Evolutionary conservation across 306 rosid species (phyloP).

Genomic region (Malus sylvestris): DNA sequence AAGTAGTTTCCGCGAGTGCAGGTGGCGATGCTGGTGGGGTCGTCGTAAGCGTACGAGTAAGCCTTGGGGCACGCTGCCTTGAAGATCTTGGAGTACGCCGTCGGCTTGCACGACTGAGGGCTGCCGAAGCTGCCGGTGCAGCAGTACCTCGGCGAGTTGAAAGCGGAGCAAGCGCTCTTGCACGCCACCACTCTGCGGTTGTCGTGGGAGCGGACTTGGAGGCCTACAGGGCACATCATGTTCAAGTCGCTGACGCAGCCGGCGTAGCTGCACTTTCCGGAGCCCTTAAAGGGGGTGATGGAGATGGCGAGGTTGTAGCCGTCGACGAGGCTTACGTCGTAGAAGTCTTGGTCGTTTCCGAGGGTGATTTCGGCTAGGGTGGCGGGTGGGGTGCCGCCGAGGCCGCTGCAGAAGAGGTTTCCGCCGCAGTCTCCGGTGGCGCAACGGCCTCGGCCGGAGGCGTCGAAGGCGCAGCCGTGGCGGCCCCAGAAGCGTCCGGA

Average conservation of each 20-base stretch:
- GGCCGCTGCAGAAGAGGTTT: conserved; percentile 70
- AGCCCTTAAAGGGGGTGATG: conserved; percentile 57
- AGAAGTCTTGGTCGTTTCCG: conserved; percentile 80
- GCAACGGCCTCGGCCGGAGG: conserved; percentile 68
- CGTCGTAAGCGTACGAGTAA: conserved; percentile 88
- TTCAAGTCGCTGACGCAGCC: conserved; percentile 90
- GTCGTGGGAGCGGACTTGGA: conserved; percentile 68
- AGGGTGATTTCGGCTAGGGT: conserved; percentile 84
- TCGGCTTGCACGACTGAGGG: conserved; percentile 84
- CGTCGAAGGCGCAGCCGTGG: conserved; percentile 80
- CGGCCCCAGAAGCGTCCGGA: conserved; percentile 99
- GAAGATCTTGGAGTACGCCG: conserved; percentile 76
- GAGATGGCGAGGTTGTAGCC: conserved; percentile 86
- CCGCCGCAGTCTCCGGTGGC: conserved; percentile 97
- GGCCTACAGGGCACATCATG: conserved; percentile 79
- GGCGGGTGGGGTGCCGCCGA: conserved; percentile 83
- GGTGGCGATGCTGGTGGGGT: conserved; percentile 88
- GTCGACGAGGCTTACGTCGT: conserved; percentile 88
- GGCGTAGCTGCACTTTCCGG: conserved; percentile 76
- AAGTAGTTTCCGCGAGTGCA: conserved; percentile 66
- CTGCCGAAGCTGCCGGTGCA: conserved; percentile 78
- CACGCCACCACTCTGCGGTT: conserved; percentile 66
- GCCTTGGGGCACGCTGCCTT: conserved; percentile 88
- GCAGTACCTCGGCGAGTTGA: conserved; percentile 75
- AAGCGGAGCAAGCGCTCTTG: conserved; percentile 80